Base-by-base conservation (phyloP, 1,139 yeast genomes). In the Eremothecium coryli region DNA sequence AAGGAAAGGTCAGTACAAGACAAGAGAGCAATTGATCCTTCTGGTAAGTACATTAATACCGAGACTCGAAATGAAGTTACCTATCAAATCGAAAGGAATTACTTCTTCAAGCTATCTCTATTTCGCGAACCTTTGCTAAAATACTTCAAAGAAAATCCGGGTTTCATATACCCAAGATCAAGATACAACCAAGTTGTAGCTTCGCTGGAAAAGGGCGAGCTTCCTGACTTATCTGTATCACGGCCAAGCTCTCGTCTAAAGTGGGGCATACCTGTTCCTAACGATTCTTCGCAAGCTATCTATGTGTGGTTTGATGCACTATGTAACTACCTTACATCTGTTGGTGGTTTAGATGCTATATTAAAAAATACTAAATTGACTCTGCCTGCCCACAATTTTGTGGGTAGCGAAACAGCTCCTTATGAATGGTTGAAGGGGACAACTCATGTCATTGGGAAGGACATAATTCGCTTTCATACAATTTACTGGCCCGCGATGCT, bases 301-400 rank as follows among this genome's bases (percentile, higher is more conserved):
- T 90, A 90, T 50, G 99, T 90, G 7, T 90, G 99, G 99, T 81
- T 90, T 42, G 99, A 90, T 60, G 99, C 99, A 0, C 66, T 90
- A 36, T 68, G 82, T 31, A 90, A 86, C 53, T 90, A 90, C 54
- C 39, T 86, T 7, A 82, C 96, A 0, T 73, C 85, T 0, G 66
- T 78, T 3, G 86, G 84, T 2, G 82, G 74, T 39, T 78, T 84
- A 3, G 41, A 42, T 5, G 26, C 50, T 2, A 31, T 44, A 3
- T 15, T 35, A n/a, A 26, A 35, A 5, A 29, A 35, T 26, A 54
- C 59, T 56, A 49, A 52, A 10, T 33, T 20, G 10, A 17, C 26
- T 2, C 15, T 35, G 7, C 4, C 35, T 25, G 12, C 27, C 10
- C 36, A 27, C 8, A 28, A 25, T 1, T 38, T 40, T 6, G 20